Percentiles rank a stretch among this genome's conserved stretches.
Evolutionary conservation across 345 rosid genomes (phyloP).

Genomic region (Eucalyptus curtisii): DNA sequence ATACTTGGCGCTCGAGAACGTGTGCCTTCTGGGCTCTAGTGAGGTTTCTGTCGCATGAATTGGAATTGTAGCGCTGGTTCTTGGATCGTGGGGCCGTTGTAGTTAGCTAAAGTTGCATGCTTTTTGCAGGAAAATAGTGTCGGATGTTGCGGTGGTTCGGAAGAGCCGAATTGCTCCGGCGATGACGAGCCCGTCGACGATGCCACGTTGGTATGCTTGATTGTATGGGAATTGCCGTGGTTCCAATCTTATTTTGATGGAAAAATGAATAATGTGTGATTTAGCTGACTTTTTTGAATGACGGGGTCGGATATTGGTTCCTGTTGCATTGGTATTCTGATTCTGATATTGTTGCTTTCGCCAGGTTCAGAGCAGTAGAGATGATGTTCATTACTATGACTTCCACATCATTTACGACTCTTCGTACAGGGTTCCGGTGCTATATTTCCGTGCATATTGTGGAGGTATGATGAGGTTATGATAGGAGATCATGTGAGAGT

Average conservation of each 20-base stretch:
- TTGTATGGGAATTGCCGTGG: not conserved
- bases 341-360: not conserved
- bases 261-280: not conserved
- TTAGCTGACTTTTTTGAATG: not conserved
- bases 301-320: not conserved
- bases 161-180: constrained; percentile 8
- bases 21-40: constrained; percentile 15
- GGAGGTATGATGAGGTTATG: constrained; percentile 29
- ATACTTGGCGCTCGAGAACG: constrained; percentile 54
- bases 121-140: not conserved
- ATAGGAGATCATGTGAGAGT: not conserved
- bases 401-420: constrained; percentile 67
- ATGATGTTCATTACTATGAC: constrained; percentile 52
- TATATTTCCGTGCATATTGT: constrained; percentile 57
- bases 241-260: not conserved
- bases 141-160: not conserved
- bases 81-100: not conserved
- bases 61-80: not conserved
- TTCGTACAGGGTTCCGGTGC: constrained; percentile 65
- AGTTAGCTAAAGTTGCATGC: not conserved
- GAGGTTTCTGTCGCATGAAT: constrained; percentile 14
- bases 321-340: not conserved
- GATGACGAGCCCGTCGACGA: constrained; percentile 28
- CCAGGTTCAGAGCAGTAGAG: constrained; percentile 30
- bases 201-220: constrained; percentile 45